Evolutionary conservation across 345 rosid genomes (phyloP).

Genomic region (Eucalyptus leucophloia): DNA sequence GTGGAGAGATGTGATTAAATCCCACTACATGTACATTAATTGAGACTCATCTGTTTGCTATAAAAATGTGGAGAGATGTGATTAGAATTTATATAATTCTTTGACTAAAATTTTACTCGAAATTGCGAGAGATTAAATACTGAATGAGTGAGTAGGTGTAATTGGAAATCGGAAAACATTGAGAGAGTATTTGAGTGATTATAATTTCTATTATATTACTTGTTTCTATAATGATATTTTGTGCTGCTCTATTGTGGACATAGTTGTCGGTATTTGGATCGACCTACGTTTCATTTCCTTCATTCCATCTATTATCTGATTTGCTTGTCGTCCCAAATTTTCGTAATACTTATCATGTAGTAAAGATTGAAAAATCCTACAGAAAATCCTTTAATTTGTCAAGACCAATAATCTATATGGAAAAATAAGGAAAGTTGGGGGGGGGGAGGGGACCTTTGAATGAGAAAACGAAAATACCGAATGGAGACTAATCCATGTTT

Average conservation of each 20-base stretch:
- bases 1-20: no score
- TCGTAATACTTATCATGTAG: neutral
- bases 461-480: no score
- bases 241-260: accelerated
- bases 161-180: neutral
- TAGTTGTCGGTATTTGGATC: neutral
- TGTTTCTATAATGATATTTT: neutral
- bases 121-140: neutral
- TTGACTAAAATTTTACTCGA: no score
- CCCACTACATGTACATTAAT: neutral
- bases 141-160: neutral
- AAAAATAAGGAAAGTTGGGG: no score
- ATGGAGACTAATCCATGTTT: no score
- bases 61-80: no score
- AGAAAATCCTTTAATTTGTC: no score
- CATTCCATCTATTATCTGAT: neutral
- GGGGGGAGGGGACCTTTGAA: no score
- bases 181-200: neutral
- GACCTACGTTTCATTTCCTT: neutral
- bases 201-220: accelerated
- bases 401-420: no score
- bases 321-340: no score
- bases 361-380: neutral
- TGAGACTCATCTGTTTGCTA: neutral
- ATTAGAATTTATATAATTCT: neutral